Evolutionary conservation across 2,329 filamentous ascomycete genomes (phyloP), one percentile per base, ranked within the genome.

Genomic region (Diaporthe humulicola): DNA sequence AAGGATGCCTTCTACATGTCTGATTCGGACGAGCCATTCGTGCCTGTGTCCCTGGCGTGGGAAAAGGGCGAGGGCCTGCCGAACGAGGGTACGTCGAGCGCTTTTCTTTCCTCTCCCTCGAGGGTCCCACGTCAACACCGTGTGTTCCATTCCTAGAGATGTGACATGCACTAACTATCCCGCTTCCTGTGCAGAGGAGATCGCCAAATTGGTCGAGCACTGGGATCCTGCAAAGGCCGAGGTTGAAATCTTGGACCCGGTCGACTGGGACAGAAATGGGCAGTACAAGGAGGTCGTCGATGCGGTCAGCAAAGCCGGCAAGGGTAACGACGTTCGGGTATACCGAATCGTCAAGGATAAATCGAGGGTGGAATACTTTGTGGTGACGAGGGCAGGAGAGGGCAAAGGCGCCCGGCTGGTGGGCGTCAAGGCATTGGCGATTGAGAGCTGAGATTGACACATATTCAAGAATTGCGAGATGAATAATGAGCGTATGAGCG

Each of bases 1-100:
- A 86, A 88, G 67, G 79, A 93, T 74, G 89, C 88, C 57, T 92
- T 93, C 81, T 98, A 97, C 83, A 84, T 90, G 22, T 97, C 93
- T 76, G 96, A 98, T 75, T 91, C 94, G 40, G 95, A 98, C 82
- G 95, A 97, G 87, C 92, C 93, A 6, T 98, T 98, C 83, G 91
- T 94, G 82, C 91, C 92, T 4, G 94, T 98, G 8, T 91, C 89
- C 71, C 82, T 98, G 78, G 88, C 87, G 77, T 94, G 89, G 85
- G 83, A 87, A 28, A 88, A 88, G 76, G 84, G 81, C 25, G 87
- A 85, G 67, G 86, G 87, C 4, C 80, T 93, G 79, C 90, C 92
- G 1, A 87, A 90, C 78, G 92, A 93, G 83, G 87, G 92, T 93
- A 81, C 79, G 88, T 85, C 79, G 88, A 85, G 78, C 25, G 28